phyloP scores from a whole-genome alignment of 2,329 filamentous ascomycete genomes.

The Ophiostoma tasmaniense region DNA sequence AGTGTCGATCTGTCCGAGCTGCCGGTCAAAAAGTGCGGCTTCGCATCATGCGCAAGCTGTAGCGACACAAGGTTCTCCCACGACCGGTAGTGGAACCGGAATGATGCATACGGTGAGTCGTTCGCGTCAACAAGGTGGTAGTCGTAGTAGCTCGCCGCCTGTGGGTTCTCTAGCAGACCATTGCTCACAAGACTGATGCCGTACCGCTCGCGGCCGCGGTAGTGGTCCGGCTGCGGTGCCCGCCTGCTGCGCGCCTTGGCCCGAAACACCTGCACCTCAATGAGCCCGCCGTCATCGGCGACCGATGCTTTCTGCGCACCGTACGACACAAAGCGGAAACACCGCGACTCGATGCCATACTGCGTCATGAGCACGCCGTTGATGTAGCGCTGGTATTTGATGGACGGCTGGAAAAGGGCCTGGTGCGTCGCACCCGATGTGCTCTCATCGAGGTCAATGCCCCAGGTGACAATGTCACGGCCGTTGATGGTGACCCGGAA shows the following conservation, averaged over 20 bases:
- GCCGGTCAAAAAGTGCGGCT: not conserved
- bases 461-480: slow-evolving; percentile 44
- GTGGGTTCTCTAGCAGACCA: slow-evolving; percentile 44
- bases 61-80: slow-evolving; percentile 40
- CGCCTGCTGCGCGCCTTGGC: slow-evolving; percentile 39
- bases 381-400: slow-evolving; percentile 32
- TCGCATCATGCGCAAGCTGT: slow-evolving; percentile 36
- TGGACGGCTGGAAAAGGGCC: slow-evolving; percentile 41
- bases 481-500: slow-evolving; percentile 51
- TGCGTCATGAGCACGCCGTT: slow-evolving; percentile 28
- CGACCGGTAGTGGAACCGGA: slow-evolving; percentile 49
- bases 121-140: slow-evolving; percentile 43
- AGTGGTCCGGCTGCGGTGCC: slow-evolving; percentile 35
- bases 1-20: slow-evolving; percentile 9
- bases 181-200: slow-evolving; percentile 46
- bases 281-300: slow-evolving; percentile 46
- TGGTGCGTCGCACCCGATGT: slow-evolving; percentile 29
- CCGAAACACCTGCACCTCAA: slow-evolving; percentile 46
- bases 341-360: slow-evolving; percentile 40
- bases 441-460: slow-evolving; percentile 37
- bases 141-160: slow-evolving; percentile 44
- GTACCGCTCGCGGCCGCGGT: slow-evolving; percentile 40
- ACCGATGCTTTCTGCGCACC: slow-evolving; percentile 32
- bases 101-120: slow-evolving; percentile 44
- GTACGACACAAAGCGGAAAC: slow-evolving; percentile 41